phyloP scores from a whole-genome alignment of 352 stramenopile species.

The Plasmopara viticola region DNA sequence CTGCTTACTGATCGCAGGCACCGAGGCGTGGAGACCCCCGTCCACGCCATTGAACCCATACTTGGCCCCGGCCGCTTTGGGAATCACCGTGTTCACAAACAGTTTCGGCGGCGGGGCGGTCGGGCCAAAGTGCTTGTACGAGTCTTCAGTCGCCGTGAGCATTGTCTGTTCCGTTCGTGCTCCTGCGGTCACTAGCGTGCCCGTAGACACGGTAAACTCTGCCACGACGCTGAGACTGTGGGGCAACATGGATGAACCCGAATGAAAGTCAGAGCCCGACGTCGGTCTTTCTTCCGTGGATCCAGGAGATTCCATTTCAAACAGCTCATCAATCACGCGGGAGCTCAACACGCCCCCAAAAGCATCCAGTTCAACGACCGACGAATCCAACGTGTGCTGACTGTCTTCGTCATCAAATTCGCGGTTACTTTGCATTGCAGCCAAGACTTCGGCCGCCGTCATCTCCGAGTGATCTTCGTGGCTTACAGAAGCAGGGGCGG shows the following conservation, averaged over 20 bases:
- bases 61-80: constrained; percentile 57
- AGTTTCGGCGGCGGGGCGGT: constrained; percentile 57
- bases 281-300: constrained; percentile 30
- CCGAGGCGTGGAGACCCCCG: constrained; percentile 36
- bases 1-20: constrained; percentile 73
- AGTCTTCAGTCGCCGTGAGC: constrained; percentile 59
- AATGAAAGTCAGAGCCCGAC: constrained; percentile 30
- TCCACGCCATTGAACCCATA: constrained; percentile 55
- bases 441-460: constrained; percentile 63
- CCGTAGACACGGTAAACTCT: constrained; percentile 71
- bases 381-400: constrained; percentile 45
- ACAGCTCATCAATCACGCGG: constrained; percentile 72
- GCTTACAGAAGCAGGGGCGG: constrained; percentile 31
- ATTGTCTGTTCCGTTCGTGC: constrained; percentile 56
- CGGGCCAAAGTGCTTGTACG: constrained; percentile 62
- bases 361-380: constrained; percentile 36
- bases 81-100: constrained; percentile 72
- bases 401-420: constrained; percentile 33
- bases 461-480: constrained; percentile 64
- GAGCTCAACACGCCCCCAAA: constrained; percentile 30
- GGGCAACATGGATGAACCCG: constrained; percentile 12
- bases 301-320: constrained; percentile 67
- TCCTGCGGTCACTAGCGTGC: constrained; percentile 52
- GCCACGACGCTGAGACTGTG: constrained; percentile 52
- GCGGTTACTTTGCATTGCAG: constrained; percentile 49